Base-by-base conservation (phyloP, 129 eudicot genomes). In the Mikania micrantha region DNA sequence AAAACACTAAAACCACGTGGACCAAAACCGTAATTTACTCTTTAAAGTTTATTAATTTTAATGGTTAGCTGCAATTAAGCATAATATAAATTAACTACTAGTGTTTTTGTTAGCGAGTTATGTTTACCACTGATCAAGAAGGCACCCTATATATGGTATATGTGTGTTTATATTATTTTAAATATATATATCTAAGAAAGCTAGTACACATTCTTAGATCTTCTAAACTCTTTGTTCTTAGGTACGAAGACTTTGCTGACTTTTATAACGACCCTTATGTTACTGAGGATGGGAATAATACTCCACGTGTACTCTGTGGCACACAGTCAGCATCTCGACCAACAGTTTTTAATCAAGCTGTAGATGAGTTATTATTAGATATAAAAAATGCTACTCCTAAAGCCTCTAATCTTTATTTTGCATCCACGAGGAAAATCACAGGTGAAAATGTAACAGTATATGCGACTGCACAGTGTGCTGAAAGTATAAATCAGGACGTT, bases 191-290 rank as follows among this genome's bases (percentile, higher is more conserved):
- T n/a, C n/a, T n/a, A n/a, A n/a, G n/a, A n/a, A n/a, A n/a, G n/a
- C n/a, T n/a, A n/a, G n/a, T n/a, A n/a, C n/a, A n/a, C n/a, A n/a
- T n/a, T 42, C 49, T 22, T 65, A 5, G 35, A n/a, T 53, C 39
- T 20, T 39, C 6, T 53, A 41, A 24, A 49, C 11, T 48, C 3
- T 22, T 24, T 54, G 45, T 57, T 59, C 36, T 58, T 42, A 87
- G 95, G 95, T 87, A 87, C 21, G 95, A 87, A 74, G 81, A 85
- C 81, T 25, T 3, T 54, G 61, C 27, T 59, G 74, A 75, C 45
- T 75, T 75, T 64, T 75, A 75, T 61, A 45, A 34, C 9, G 35
- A 75, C 65, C 74, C 79, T 42, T 72, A 65, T 69, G 76, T 28
- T 61, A 62, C 60, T 74, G 77, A 70, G 48, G 83, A 85, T 56